These are phyloP conservation scores for Benincasa hispida DNA, from an alignment of 306 rosid genomes.

Conservation along the genomic window DNA sequence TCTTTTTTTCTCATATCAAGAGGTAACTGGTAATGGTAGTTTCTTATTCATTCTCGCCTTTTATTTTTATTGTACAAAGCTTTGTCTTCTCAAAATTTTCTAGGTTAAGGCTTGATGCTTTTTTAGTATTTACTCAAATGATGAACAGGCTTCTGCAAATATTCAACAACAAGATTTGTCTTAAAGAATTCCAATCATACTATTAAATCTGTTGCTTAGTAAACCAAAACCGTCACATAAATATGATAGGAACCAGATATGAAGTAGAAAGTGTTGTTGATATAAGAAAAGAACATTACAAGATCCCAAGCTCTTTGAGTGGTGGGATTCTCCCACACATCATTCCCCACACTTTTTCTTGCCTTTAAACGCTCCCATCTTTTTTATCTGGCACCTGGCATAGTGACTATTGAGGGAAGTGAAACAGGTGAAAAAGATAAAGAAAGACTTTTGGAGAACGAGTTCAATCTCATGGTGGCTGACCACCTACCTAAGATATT, in stretches of 20 bases:
- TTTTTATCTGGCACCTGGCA: neutral
- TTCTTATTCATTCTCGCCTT: conserved; percentile 4
- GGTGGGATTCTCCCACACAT: neutral
- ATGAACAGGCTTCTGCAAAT: neutral
- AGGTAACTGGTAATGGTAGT: conserved; percentile 39
- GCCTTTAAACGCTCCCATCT: neutral
- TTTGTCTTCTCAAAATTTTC: neutral
- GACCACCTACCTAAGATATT: neutral
- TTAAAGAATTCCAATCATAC: neutral
- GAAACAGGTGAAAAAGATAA: neutral
- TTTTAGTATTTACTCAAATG: neutral
- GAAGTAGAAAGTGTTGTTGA: neutral
- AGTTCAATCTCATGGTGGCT: neutral
- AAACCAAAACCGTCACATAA: neutral
- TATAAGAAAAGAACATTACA: neutral
- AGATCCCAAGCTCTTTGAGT: neutral
- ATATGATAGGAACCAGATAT: neutral
- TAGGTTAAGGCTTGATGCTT: neutral
- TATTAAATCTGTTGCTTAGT: neutral
- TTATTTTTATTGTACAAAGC: neutral
- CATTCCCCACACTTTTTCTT: neutral
- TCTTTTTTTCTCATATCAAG: conserved; percentile 61
- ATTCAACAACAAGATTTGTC: neutral
- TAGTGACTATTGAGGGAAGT: neutral
- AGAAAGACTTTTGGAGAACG: neutral